Evolutionary conservation across 306 rosid species (phyloP), one percentile per base, ranked within the genome.

Genomic region (Senna tora): DNA sequence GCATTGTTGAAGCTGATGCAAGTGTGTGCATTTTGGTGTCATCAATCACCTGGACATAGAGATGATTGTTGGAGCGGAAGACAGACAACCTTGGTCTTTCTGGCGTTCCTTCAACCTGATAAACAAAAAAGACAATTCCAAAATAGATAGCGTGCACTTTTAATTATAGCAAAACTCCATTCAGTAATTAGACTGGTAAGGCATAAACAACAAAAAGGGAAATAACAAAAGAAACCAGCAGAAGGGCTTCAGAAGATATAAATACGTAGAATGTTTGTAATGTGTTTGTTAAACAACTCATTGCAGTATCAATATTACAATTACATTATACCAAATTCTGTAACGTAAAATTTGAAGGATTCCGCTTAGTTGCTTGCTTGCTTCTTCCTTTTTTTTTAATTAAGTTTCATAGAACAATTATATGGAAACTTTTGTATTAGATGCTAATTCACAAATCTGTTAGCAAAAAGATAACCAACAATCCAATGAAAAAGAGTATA

Each of bases 31-130:
- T 95, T 57, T 84, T 89, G 75, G 89, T 80, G 82, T 91, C 99
- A 71, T 95, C 99, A 46, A 95, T 95, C 78, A 95, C 99, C 83
- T 95, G 99, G 75, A 88, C 99, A 45, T 74, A 89, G 33, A 95
- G 76, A 77, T 95, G 99, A 77, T 95, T 89, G 87, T 95, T 89
- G 77, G 99, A 95, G 38, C 97, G 95, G 83, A 85, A 95, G 38
- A 95, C 96, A 12, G 89, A 77, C 76, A 95, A 75, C 78, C 99
- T 82, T 59, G 99, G 99, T 86, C 99, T 85, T 81, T 95, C 97
- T 0, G 97, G 55, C 71, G 97, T 91, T 77, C 99, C 99, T 81
- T 91, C 99, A 71, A 95, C 90, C 99, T 95, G 73, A 65, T 16
- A 63, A 49, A 49, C 49, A 46, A 70, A 32, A 67, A 41, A 75